A percentile compares a stretch with the other conserved stretches of the same genome.
These are phyloP conservation scores for Stephania cephalantha DNA, from an alignment of 164 flowering plant species.

Conservation along the genomic window DNA sequence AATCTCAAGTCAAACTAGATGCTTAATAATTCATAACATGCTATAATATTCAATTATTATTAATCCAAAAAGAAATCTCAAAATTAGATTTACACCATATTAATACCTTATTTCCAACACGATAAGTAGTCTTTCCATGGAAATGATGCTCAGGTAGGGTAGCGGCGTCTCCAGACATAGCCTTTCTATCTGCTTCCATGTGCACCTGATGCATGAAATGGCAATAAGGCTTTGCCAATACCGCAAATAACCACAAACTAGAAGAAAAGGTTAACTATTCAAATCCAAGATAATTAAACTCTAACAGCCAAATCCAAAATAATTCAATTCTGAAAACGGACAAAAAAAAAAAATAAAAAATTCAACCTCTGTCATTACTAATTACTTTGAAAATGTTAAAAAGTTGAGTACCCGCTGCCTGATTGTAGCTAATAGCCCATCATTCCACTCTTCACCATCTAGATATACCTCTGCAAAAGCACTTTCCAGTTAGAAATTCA, in stretches of 20 bases:
- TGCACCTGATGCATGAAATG: conserved; percentile 55
- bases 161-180: conserved; percentile 49
- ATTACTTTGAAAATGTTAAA: conserved; percentile 6
- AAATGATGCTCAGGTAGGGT: conserved; percentile 31
- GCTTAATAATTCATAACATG: not conserved
- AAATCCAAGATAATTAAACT: not conserved
- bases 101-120: conserved; percentile 80
- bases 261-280: not conserved
- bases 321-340: not conserved
- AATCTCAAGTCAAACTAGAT: not conserved
- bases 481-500: conserved; percentile 10
- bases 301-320: conserved; percentile 1
- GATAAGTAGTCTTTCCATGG: conserved; percentile 64
- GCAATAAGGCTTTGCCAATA: not conserved
- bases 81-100: not conserved
- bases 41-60: not conserved
- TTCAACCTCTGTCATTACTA: not conserved
- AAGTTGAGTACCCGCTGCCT: conserved; percentile 70
- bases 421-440: conserved; percentile 87
- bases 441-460: conserved; percentile 97
- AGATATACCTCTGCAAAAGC: conserved; percentile 60
- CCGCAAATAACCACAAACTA: not conserved
- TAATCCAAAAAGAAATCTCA: not conserved
- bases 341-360: not conserved
- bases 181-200: conserved; percentile 89